Base-by-base conservation (phyloP, 768 basidiomycete genomes). In the Xerocomus brunneocitrinus region DNA sequence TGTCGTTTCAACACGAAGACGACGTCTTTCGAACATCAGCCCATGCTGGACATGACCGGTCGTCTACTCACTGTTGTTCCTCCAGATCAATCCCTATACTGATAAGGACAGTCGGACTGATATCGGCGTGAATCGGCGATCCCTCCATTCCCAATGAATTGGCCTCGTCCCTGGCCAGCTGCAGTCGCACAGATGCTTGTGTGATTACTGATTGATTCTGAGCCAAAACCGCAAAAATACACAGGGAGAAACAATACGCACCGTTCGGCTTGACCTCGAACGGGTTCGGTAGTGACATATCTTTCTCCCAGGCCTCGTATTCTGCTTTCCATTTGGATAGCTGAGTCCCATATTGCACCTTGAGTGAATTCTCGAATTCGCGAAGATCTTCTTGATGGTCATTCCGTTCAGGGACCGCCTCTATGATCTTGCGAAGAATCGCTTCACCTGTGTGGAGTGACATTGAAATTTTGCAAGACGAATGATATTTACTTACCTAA, bases 401-500 rank as follows among this genome's bases (percentile, higher is more conserved):
- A 24, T 52, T 56, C 6, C 35, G 5, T 35, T 61, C 34, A 0
- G 55, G 58, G 0, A 61, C 27, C 0, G 46, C 52, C 32, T 57
- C 48, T 4, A 5, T 50, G 0, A 54, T 8, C 14, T 55, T 58
- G 5, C 13, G n/a, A 1, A 45, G 28, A 13, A 55, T 16, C 0
- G 38, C 5, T 10, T 14, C 27, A 2, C 52, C 53, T 54, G 3
- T 10, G 9, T 16, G 5, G 3, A 16, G 7, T 6, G 6, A 2
- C 35, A 16, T 5, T 36, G 2, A 27, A 27, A 27, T 36, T 6
- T 36, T 16, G 35, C 12, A 36, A 36, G 35, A 16, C 35, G 14
- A 36, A 36, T 3, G 6, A 9, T 9, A 66, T 54, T 10, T n/a
- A 12, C 16, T 14, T n/a, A 74, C 73, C 62, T 0, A 74, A 32